These are phyloP conservation scores for Aspergillus ellipticus DNA, from an alignment of 495 filamentous ascomycete genomes.

Conservation along the genomic window DNA sequence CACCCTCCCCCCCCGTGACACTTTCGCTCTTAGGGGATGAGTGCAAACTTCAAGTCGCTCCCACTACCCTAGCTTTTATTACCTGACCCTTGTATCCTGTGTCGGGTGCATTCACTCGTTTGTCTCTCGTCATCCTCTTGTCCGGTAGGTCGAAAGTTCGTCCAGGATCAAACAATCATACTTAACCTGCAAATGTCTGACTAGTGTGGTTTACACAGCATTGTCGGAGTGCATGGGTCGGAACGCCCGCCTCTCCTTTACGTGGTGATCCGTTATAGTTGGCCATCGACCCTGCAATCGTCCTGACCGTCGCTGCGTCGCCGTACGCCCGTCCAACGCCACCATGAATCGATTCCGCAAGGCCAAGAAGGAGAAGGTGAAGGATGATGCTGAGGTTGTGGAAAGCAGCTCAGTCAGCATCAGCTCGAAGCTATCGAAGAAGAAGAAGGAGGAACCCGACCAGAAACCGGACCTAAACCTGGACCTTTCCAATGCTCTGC, in stretches of 20 bases:
- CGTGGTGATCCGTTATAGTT: neutral
- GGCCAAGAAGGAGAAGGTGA: conserved; percentile 57
- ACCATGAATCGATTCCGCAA: conserved; percentile 74
- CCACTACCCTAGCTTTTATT: neutral
- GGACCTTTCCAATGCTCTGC: conserved; percentile 70
- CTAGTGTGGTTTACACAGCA: conserved; percentile 11
- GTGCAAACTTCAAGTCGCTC: conserved; percentile 1
- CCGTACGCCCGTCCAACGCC: neutral
- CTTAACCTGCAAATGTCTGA: conserved; percentile 7
- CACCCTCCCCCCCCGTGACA: neutral
- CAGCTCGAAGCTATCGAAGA: conserved; percentile 18
- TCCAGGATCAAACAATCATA: neutral
- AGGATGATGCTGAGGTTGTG: conserved; percentile 49
- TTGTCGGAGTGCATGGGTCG: conserved; percentile 1
- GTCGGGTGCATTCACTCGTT: neutral
- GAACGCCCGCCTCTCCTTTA: neutral
- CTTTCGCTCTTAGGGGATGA: conserved; percentile 10
- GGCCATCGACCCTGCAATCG: neutral
- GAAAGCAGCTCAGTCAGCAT: conserved; percentile 26
- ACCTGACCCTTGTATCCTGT: neutral
- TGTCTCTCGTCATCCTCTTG: neutral
- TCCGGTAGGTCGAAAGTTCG: neutral
- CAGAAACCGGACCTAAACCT: conserved; percentile 68
- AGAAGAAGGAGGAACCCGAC: conserved; percentile 49
- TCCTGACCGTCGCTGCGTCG: neutral